Evolutionary conservation across 805 yeast genomes (phyloP).

Genomic region (Jamesozyma rosinii): DNA sequence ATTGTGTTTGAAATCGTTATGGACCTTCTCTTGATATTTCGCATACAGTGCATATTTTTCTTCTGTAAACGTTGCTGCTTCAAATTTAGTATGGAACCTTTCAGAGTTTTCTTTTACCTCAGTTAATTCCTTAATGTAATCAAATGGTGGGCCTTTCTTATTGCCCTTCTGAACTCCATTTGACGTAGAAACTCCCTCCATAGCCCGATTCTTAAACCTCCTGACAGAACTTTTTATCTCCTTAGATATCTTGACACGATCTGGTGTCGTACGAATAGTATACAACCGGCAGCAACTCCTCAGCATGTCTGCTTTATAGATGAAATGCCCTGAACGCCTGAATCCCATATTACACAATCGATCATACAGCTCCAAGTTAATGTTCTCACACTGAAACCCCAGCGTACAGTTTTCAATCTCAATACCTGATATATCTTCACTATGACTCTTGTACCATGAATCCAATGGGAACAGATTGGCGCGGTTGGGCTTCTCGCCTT

Average conservation of each 20-base stretch:
- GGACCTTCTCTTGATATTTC: constrained; percentile 64
- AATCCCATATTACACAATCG: constrained; percentile 60
- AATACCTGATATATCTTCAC: constrained; percentile 4
- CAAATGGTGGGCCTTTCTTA: constrained; percentile 12
- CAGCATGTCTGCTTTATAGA: constrained; percentile 58
- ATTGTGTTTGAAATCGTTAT: constrained; percentile 48
- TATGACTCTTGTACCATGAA: constrained; percentile 26
- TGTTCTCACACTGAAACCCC: constrained; percentile 36
- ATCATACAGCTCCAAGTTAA: constrained; percentile 51
- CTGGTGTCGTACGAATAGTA: constrained; percentile 58
- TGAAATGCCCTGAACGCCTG: constrained; percentile 65
- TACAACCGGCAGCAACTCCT: constrained; percentile 72
- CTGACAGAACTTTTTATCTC: constrained; percentile 61
- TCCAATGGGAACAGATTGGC: constrained; percentile 33
- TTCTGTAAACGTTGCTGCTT: constrained; percentile 40
- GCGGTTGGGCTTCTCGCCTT: constrained; percentile 36
- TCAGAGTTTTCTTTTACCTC: constrained; percentile 30
- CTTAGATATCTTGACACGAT: constrained; percentile 42
- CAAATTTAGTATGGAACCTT: constrained; percentile 39
- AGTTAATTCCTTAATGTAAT: constrained; percentile 31
- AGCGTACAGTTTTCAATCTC: constrained; percentile 23
- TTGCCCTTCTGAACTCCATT: background rate
- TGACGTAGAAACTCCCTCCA: background rate
- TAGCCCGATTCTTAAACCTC: constrained; percentile 37
- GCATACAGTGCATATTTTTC: constrained; percentile 57